A percentile compares a stretch with the other conserved stretches of the same genome.
Conservation (phyloP, 1,139 yeast genomes). For the Taphrina wiesneri region DNA sequence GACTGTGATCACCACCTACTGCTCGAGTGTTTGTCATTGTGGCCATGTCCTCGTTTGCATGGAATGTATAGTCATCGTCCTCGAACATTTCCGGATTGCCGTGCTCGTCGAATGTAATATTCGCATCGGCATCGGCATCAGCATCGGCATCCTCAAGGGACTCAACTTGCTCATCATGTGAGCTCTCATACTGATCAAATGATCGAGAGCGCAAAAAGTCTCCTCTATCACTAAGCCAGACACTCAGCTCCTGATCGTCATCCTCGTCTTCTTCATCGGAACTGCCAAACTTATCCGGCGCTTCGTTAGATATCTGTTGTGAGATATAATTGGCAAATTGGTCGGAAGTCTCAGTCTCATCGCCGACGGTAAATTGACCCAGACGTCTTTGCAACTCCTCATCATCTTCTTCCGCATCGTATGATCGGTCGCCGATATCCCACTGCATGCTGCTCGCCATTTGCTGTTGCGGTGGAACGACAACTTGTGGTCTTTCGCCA, state of each 20-base stretch:
- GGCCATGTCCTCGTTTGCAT: not conserved
- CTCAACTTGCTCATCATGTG: conserved; percentile 31
- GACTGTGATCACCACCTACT: not conserved
- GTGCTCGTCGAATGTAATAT: not conserved
- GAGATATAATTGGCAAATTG: conserved; percentile 75
- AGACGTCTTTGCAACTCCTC: conserved; percentile 38
- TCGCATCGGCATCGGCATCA: not conserved
- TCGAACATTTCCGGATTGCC: not conserved
- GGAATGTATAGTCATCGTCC: not conserved
- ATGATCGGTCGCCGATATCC: conserved; percentile 42
- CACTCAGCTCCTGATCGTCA: conserved; percentile 41
- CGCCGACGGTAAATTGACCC: conserved; percentile 36
- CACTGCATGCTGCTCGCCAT: conserved; percentile 42
- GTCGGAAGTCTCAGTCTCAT: conserved; percentile 47
- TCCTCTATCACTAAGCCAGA: conserved; percentile 20
- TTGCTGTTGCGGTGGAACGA: conserved; percentile 44
- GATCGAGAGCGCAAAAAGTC: conserved; percentile 25
- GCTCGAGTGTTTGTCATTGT: not conserved
- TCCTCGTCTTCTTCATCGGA: conserved; percentile 58
- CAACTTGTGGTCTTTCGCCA: conserved; percentile 63
- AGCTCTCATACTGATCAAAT: conserved; percentile 16
- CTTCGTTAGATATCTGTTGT: conserved; percentile 67
- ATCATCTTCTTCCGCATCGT: conserved; percentile 50
- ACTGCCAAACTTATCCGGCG: conserved; percentile 59
- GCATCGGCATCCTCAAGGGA: conserved; percentile 2